A percentile compares a stretch with the other conserved stretches of the same genome.
These are phyloP conservation scores for Eucalyptus erythrocorys DNA, from an alignment of 345 rosid species.

Conservation along the genomic window DNA sequence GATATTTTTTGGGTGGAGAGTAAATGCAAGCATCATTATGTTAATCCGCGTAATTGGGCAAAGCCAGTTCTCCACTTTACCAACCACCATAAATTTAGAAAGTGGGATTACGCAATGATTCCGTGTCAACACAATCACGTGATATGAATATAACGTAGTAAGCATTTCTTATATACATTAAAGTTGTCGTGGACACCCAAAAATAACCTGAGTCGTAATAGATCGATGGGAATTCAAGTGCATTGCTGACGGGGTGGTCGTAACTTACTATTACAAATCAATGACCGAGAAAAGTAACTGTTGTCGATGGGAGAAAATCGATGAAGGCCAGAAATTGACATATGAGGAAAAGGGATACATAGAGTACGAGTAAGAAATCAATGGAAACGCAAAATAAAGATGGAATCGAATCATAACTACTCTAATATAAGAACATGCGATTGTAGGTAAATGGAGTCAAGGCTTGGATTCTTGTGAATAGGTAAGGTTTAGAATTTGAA, in stretches of 20 bases:
- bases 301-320: neutral
- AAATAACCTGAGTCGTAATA: too few relatives aligned
- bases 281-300: too few relatives aligned
- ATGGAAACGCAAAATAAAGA: neutral
- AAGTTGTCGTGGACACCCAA: neutral
- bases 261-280: too few relatives aligned
- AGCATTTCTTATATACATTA: neutral
- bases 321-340: neutral
- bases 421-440: neutral
- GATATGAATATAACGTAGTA: neutral
- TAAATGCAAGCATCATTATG: neutral
- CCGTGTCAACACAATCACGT: rapidly evolving
- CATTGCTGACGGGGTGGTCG: neutral
- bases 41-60: neutral
- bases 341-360: neutral
- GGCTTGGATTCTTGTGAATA: neutral
- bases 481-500: neutral
- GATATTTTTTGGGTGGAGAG: neutral
- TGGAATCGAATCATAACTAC: neutral
- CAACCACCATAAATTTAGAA: neutral
- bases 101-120: neutral
- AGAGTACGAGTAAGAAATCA: too few relatives aligned
- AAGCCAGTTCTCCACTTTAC: neutral
- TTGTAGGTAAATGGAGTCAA: neutral
- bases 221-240: neutral